Evolutionary conservation across 257 asterid species (phyloP), one percentile per base, ranked within the genome.

Genomic region (Nicotiana sylvestris): DNA sequence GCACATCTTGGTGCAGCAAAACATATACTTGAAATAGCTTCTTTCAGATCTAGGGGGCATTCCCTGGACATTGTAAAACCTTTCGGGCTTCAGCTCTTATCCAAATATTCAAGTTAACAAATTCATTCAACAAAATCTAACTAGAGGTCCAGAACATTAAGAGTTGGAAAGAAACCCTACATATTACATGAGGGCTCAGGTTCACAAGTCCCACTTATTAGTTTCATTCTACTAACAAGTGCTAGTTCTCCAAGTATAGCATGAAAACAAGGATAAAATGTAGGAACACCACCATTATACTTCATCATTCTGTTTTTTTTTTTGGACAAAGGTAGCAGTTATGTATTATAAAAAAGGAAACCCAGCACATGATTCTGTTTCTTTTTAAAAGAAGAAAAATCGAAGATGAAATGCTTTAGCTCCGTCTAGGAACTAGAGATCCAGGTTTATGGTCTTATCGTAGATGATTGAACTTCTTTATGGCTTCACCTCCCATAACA

Each of bases 1-100:
- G 98, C 95, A 83, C 98, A 96, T 87, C 99, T 92, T 78, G 98
- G 99, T 82, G 99, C 98, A 17, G 99, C 98, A 89, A 94, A 96
- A 90, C 98, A 94, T 81, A 96, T 81, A 76, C 98, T 96, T 67
- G 98, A 94, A 88, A 96, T 96, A 13, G 98, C 97, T 87, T 96
- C 99, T 85, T 96, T 96, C 92, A 96, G 87, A 86, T 96, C 99
- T 83, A 94, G 84, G 80, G 99, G 99, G 74, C 99, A 96, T 83
- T 96, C 98, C 95, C 98, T 94, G 91, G 84, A 82, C 66, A 43
- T 32, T 9, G 66, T 58, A 69, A 51, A 65, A 7, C 65, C 61
- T 49, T 56, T 64, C 85, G 33, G 82, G 46, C 65, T 37, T 83
- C 66, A 67, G 66, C 12, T 74, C 46, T 76, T 58, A 37, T 65